phyloP scores from a whole-genome alignment of 2,329 filamentous ascomycete genomes.

The Aspergillus versicolor region DNA sequence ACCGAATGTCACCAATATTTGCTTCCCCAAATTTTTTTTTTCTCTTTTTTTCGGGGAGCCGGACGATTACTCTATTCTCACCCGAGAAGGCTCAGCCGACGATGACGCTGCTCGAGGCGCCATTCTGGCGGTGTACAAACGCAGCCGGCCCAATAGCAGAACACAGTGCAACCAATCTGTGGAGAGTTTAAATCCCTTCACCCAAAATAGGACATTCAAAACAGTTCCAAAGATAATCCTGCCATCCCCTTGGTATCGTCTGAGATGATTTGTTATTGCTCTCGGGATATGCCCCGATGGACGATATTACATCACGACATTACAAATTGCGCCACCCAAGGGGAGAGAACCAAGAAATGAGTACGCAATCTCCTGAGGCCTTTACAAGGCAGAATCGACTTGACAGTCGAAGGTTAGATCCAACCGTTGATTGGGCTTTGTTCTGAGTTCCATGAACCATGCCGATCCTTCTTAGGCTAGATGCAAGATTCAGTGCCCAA shows the following conservation, averaged over 20 bases:
- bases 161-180: conserved; percentile 11
- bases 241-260: background rate
- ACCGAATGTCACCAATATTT: background rate
- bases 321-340: background rate
- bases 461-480: conserved; percentile 2
- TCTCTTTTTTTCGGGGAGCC: background rate
- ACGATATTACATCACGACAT: background rate
- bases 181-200: conserved; percentile 11
- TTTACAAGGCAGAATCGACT: background rate
- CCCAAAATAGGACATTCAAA: background rate
- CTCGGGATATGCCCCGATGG: background rate
- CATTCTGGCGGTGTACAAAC: conserved; percentile 24
- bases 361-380: background rate
- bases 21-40: background rate
- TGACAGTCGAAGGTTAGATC: background rate
- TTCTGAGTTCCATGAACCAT: conserved; percentile 1
- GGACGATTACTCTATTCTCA: background rate
- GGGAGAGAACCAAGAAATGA: background rate
- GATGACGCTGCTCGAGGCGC: conserved; percentile 15
- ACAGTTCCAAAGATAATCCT: background rate
- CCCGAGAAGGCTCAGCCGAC: conserved; percentile 9
- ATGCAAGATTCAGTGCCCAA: conserved; percentile 7
- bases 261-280: background rate
- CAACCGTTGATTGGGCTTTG: background rate
- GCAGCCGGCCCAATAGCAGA: conserved; percentile 20